Conservation (phyloP, 176 grass and related monocot species). For the Cenchrus purpureus region DNA sequence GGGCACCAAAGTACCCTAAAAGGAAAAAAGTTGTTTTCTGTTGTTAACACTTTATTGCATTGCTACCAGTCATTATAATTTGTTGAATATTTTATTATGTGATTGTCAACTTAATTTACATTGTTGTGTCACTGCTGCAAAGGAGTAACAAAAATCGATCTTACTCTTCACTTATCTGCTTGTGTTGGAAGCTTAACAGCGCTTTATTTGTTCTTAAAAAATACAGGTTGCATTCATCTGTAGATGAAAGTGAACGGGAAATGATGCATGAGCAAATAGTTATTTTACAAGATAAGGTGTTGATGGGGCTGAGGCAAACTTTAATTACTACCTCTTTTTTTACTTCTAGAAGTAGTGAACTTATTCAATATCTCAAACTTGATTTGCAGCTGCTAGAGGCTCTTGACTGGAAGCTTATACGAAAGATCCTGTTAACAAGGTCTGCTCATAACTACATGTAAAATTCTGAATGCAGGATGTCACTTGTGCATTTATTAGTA, state of each 20-base stretch:
- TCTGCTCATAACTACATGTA: slow-evolving; percentile 28
- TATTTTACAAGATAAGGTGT: slow-evolving; percentile 67
- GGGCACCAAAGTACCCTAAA: no score
- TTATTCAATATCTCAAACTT: slow-evolving; percentile 27
- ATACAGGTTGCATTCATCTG: slow-evolving; percentile 79
- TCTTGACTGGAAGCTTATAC: slow-evolving; percentile 97
- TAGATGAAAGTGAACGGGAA: slow-evolving; percentile 91
- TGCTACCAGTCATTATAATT: not conserved
- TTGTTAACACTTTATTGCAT: not conserved
- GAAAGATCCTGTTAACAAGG: slow-evolving; percentile 76
- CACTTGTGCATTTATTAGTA: not conserved
- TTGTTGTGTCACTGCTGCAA: not conserved
- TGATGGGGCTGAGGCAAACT: not conserved
- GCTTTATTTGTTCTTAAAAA: not conserved
- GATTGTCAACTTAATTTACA: not conserved
- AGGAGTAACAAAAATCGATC: not conserved
- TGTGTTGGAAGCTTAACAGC: slow-evolving; percentile 1
- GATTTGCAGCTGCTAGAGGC: slow-evolving; percentile 81
- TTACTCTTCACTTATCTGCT: slow-evolving; percentile 10
- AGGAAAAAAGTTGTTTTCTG: not conserved
- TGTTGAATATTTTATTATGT: slow-evolving; percentile 16
- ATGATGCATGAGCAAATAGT: slow-evolving; percentile 82
- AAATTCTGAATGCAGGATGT: not conserved
- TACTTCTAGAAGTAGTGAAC: slow-evolving; percentile 30
- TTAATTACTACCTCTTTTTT: not conserved